Evolutionary conservation across 2,329 filamentous ascomycete species (phyloP).

Genomic region (Phaeophleospora eucalypticola): DNA sequence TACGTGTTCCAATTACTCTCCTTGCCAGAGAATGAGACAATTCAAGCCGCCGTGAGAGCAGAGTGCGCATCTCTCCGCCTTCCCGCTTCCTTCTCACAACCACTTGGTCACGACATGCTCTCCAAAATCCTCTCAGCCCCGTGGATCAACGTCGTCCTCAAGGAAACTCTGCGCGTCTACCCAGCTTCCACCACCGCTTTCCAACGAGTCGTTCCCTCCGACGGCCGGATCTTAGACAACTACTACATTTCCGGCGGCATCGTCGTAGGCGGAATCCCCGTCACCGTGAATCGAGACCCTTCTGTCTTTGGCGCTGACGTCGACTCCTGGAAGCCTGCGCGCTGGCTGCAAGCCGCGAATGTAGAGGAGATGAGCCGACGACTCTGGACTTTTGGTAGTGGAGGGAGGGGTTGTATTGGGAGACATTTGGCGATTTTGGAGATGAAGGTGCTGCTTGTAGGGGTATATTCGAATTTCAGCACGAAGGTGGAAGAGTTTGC

Average conservation of each 20-base stretch:
- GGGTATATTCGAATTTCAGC: background rate
- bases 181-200: slow-evolving; percentile 1
- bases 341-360: background rate
- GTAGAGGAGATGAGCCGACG: slow-evolving; percentile 3
- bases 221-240: background rate
- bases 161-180: background rate
- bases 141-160: background rate
- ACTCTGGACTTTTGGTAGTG: slow-evolving; percentile 2
- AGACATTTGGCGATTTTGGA: slow-evolving; percentile 1
- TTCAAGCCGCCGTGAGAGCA: background rate
- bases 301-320: background rate
- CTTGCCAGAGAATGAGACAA: background rate
- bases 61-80: background rate
- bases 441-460: slow-evolving; percentile 1
- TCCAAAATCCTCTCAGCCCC: background rate
- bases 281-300: background rate
- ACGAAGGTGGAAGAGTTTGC: background rate
- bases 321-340: background rate
- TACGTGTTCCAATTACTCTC: slow-evolving; percentile 1
- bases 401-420: slow-evolving; percentile 3
- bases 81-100: background rate
- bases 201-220: background rate
- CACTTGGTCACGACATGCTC: background rate
- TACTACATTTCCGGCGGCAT: background rate
- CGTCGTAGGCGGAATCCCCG: background rate